Percentiles rank a stretch among this genome's conserved stretches.
Evolutionary conservation across 2,329 filamentous ascomycete species (phyloP).

Genomic region (Akanthomyces dipterigenus): DNA sequence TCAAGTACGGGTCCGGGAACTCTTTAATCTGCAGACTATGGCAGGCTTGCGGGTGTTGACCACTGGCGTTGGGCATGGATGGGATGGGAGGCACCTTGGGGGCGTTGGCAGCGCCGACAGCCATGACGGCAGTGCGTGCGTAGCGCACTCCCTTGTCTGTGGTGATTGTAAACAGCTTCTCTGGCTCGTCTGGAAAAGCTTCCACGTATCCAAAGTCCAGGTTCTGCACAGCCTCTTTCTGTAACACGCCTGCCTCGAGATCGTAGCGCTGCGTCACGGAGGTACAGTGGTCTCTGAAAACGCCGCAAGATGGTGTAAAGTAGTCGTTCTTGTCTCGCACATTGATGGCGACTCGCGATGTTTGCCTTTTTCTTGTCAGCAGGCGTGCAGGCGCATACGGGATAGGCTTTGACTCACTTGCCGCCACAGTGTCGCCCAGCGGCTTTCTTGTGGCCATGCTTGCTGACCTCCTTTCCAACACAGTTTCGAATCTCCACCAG

Average conservation of each 20-base stretch:
- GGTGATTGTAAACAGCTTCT: slow-evolving; percentile 58
- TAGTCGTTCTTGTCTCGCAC: slow-evolving; percentile 64
- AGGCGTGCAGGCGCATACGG: neutral
- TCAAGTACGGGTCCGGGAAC: slow-evolving; percentile 49
- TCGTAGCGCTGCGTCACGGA: slow-evolving; percentile 50
- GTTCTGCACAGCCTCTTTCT: slow-evolving; percentile 52
- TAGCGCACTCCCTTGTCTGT: slow-evolving; percentile 50
- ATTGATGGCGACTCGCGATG: slow-evolving; percentile 49
- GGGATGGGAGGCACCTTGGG: slow-evolving; percentile 40
- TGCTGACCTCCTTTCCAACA: slow-evolving; percentile 73
- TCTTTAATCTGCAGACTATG: slow-evolving; percentile 59
- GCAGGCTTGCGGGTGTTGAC: slow-evolving; percentile 37
- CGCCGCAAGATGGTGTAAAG: slow-evolving; percentile 54
- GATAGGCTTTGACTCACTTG: slow-evolving; percentile 29
- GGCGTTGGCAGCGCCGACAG: slow-evolving; percentile 60
- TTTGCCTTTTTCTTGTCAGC: slow-evolving; percentile 29
- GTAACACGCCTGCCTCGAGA: slow-evolving; percentile 42
- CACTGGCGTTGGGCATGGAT: slow-evolving; percentile 22
- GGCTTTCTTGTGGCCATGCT: slow-evolving; percentile 66
- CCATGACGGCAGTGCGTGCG: slow-evolving; percentile 59
- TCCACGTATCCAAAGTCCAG: slow-evolving; percentile 51
- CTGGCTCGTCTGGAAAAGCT: slow-evolving; percentile 35
- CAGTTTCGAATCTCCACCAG: slow-evolving; percentile 65
- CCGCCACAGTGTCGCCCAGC: slow-evolving; percentile 29
- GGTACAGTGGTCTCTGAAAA: slow-evolving; percentile 58